Base-by-base conservation (phyloP, 495 filamentous ascomycete species). In the Darksidea phi region DNA sequence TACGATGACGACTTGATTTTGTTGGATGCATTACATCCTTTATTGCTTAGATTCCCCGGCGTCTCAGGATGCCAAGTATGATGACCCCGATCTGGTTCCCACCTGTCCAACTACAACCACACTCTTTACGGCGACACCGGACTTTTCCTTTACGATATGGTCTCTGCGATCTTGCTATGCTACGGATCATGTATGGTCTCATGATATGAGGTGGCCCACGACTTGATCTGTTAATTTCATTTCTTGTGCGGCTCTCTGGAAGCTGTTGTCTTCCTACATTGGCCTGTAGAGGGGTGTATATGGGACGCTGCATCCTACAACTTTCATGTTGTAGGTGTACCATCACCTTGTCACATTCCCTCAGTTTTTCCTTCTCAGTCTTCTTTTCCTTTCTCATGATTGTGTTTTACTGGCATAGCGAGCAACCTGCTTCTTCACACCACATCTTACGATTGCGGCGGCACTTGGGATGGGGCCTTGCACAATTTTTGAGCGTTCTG, bases 351-450 rank as follows among this genome's bases (percentile, higher is more conserved):
- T 56, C 53, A 6, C 41, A 37, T 45, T 50, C 25, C 37, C 48
- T 42, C n/a, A 1, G 12, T 54, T 53, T 36, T 54, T 53, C 23
- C 17, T 48, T 61, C 28, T 3, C 4, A 10, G 28, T 10, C 10
- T 32, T 4, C 10, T 10, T 57, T 48, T 26, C 23, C 34, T 12
- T 43, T 32, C 48, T 63, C 25, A 63, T 48, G 60, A 63, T 63
- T 63, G 60, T 63, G 60, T 57, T 61, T 61, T 52, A 57, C 36
- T 55, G 60, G 53, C 53, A 57, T 63, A 63, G 60, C 60, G 60
- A 63, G 54, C 37, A 48, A 24, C 12, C 23, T 7, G 10, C 6
- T 57, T 48, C n/a, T 43, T 43, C 13, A 15, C 15, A 20, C 15
- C 15, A 3, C 41, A 43, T 43, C 28, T 32, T 32, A 32, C 28